These are phyloP conservation scores for Penicillium atrosanguineum DNA, from an alignment of 495 filamentous ascomycete genomes.

Conservation along the genomic window DNA sequence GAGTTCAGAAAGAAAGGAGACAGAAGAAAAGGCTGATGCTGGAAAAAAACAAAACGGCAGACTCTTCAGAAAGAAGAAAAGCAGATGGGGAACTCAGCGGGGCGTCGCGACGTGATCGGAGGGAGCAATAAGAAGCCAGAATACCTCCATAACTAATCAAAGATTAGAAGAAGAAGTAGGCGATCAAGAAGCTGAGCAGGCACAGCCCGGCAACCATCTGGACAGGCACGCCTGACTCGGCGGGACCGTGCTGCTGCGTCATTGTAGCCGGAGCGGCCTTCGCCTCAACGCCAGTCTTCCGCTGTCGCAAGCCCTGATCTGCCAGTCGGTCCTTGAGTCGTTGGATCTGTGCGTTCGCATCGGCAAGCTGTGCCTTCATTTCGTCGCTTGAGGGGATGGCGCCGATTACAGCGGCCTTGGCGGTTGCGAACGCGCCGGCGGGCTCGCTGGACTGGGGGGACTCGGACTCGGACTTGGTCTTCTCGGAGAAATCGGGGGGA, in stretches of 20 bases:
- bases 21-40: slow-evolving; percentile 29
- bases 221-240: slow-evolving; percentile 77
- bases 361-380: slow-evolving; percentile 65
- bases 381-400: slow-evolving; percentile 58
- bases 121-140: slow-evolving; percentile 14
- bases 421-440: slow-evolving; percentile 13
- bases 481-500: slow-evolving; percentile 44
- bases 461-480: slow-evolving; percentile 39
- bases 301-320: slow-evolving; percentile 69
- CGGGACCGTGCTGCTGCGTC: slow-evolving; percentile 48
- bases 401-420: slow-evolving; percentile 42
- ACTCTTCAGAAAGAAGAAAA: slow-evolving; percentile 25
- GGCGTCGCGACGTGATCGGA: slow-evolving; percentile 28
- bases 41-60: slow-evolving; percentile 21
- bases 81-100: slow-evolving; percentile 14
- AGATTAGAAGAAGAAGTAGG: slow-evolving; percentile 87
- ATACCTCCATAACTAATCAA: slow-evolving; percentile 13
- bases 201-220: slow-evolving; percentile 81
- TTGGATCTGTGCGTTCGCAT: slow-evolving; percentile 73
- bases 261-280: slow-evolving; percentile 38
- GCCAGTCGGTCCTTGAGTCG: slow-evolving; percentile 66
- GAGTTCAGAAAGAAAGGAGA: slow-evolving; percentile 18
- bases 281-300: slow-evolving; percentile 49
- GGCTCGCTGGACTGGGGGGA: slow-evolving; percentile 28
- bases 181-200: slow-evolving; percentile 85